A percentile compares a stretch with the other conserved stretches of the same genome.
phyloP scores from a whole-genome alignment of 1,284 basidiomycete genomes.

The Peniophora sp. region DNA sequence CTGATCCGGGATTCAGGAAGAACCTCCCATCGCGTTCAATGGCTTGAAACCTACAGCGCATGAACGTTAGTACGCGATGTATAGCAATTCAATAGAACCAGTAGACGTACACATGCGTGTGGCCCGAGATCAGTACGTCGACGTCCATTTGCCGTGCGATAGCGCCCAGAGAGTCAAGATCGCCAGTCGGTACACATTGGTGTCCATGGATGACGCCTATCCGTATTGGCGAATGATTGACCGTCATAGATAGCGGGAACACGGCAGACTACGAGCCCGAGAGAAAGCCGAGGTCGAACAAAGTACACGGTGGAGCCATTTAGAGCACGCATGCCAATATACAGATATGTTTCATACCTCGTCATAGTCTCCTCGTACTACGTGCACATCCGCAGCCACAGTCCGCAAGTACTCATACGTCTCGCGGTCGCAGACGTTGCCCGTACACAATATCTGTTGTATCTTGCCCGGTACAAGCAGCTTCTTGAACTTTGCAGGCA shows the following conservation, averaged over 20 bases:
- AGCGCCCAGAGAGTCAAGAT: conserved; percentile 81
- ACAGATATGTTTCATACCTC: conserved; percentile 54
- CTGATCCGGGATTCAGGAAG: conserved; percentile 95
- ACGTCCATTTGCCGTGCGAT: conserved; percentile 96
- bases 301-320: too few species aligned
- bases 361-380: conserved; percentile 93
- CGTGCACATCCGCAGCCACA: conserved; percentile 91
- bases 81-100: neutral
- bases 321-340: neutral
- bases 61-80: conserved; percentile 1
- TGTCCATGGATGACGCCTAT: conserved; percentile 95
- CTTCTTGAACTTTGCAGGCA: conserved; percentile 96
- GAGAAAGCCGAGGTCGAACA: conserved; percentile 2
- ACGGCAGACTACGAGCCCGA: conserved; percentile 28
- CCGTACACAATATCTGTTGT: conserved; percentile 95
- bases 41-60: conserved; percentile 73
- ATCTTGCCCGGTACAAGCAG: conserved; percentile 96
- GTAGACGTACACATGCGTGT: conserved; percentile 80
- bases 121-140: conserved; percentile 89
- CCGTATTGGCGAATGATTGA: conserved; percentile 82
- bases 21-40: conserved; percentile 88
- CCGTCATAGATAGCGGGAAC: conserved; percentile 79
- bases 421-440: conserved; percentile 96
- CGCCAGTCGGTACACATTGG: conserved; percentile 89
- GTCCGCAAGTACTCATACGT: conserved; percentile 96